Conservation (phyloP, 2,329 filamentous ascomycete genomes). For the Xylariaceae sp. region DNA sequence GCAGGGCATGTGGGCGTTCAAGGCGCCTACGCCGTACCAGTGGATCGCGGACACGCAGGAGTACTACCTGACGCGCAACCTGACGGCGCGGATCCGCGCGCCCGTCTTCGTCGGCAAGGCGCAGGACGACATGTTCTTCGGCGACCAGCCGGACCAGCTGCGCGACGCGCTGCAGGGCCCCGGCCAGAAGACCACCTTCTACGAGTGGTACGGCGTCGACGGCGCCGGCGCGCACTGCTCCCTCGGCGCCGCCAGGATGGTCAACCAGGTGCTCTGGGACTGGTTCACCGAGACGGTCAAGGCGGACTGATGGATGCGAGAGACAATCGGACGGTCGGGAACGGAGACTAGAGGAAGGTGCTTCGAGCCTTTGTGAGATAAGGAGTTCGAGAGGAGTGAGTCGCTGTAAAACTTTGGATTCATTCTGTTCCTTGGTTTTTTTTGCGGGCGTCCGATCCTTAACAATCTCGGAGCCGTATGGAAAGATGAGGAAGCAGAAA, state of each 20-base stretch:
- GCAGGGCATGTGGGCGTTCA: slow-evolving; percentile 28
- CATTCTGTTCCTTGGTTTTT: too few relatives aligned
- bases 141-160: slow-evolving; percentile 11
- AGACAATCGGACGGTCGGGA: too few relatives aligned
- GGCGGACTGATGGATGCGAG: too few relatives aligned
- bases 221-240: slow-evolving; percentile 17
- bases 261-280: slow-evolving; percentile 13
- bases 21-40: slow-evolving; percentile 22
- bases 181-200: slow-evolving; percentile 12
- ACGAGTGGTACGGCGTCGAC: slow-evolving; percentile 9
- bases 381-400: too few relatives aligned
- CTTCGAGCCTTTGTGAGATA: too few relatives aligned
- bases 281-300: slow-evolving; percentile 13
- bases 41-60: slow-evolving; percentile 4
- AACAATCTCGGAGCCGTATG: too few relatives aligned
- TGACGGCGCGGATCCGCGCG: slow-evolving; percentile 12
- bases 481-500: too few relatives aligned
- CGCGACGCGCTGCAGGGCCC: slow-evolving; percentile 12
- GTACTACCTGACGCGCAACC: slow-evolving; percentile 10
- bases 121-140: slow-evolving; percentile 18
- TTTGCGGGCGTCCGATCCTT: too few relatives aligned
- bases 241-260: slow-evolving; percentile 11
- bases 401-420: too few relatives aligned
- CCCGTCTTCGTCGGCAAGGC: slow-evolving; percentile 22
- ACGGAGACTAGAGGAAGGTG: too few relatives aligned